These are phyloP conservation scores for Exophiala lecanii-corni DNA, from an alignment of 2,329 filamentous ascomycete genomes.

Conservation along the genomic window DNA sequence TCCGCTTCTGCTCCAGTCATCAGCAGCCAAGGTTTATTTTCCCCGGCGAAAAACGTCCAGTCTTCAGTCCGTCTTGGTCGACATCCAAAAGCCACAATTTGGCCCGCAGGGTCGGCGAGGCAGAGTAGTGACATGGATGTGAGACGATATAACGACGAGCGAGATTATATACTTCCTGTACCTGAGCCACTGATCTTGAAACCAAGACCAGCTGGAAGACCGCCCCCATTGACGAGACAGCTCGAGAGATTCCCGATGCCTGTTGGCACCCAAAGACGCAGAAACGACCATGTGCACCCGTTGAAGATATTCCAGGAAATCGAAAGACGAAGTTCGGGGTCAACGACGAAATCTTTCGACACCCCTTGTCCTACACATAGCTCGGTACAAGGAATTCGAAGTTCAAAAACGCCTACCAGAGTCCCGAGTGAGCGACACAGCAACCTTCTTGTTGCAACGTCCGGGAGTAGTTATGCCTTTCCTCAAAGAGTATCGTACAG, in stretches of 20 bases:
- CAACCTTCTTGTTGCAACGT: too few species aligned
- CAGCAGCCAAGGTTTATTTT: constrained; percentile 19
- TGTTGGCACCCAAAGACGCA: constrained; percentile 4
- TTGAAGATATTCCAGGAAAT: constrained; percentile 21
- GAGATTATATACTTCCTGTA: constrained; percentile 24
- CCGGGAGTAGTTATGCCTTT: too few species aligned
- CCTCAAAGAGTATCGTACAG: too few species aligned
- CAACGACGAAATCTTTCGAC: constrained; percentile 5
- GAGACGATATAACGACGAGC: constrained; percentile 6
- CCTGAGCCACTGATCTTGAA: constrained; percentile 23
- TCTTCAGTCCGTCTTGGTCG: not conserved
- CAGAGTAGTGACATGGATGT: constrained; percentile 3
- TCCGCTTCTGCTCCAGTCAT: not conserved
- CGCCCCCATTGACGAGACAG: constrained; percentile 22
- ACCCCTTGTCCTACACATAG: constrained; percentile 13
- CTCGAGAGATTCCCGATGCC: constrained; percentile 22
- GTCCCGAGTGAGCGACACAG: too few species aligned
- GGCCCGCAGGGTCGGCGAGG: not conserved
- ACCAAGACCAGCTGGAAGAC: constrained; percentile 21
- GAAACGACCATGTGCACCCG: constrained; percentile 17
- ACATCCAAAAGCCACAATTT: not conserved
- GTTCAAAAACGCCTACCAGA: too few species aligned
- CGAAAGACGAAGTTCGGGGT: constrained; percentile 5
- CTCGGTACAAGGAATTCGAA: too few species aligned
- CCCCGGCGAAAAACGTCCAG: constrained; percentile 10